Evolutionary conservation across 257 asterid species (phyloP).

Genomic region (Solanum gracilifrons): DNA sequence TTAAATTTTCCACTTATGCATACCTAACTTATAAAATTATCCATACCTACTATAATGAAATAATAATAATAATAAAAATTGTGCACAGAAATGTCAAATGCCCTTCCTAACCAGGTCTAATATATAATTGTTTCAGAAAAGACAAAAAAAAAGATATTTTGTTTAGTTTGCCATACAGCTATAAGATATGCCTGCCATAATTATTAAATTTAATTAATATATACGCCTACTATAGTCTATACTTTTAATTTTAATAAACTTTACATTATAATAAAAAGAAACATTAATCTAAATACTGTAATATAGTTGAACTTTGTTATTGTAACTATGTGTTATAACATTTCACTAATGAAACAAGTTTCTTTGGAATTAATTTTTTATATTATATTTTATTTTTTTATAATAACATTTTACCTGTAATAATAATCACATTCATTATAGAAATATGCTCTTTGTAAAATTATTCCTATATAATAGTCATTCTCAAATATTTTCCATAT

Average conservation of each 20-base stretch:
- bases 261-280: background rate
- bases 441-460: too few relatives aligned
- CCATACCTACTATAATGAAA: background rate
- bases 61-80: background rate
- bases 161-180: slow-evolving; percentile 22
- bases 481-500: background rate
- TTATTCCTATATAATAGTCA: background rate
- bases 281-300: background rate
- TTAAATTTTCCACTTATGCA: background rate
- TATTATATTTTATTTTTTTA: too few relatives aligned
- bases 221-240: background rate
- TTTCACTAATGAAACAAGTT: background rate
- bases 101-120: background rate
- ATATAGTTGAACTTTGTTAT: too few relatives aligned
- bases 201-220: background rate
- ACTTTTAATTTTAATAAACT: background rate
- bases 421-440: too few relatives aligned
- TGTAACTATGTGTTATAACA: too few relatives aligned
- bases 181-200: slow-evolving; percentile 7
- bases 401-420: too few relatives aligned
- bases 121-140: background rate
- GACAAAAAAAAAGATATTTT: background rate
- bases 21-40: background rate
- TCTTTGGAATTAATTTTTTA: too few relatives aligned
- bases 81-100: background rate